These are phyloP conservation scores for Daedalea quercina DNA, from an alignment of 768 basidiomycete species.

Conservation along the genomic window DNA sequence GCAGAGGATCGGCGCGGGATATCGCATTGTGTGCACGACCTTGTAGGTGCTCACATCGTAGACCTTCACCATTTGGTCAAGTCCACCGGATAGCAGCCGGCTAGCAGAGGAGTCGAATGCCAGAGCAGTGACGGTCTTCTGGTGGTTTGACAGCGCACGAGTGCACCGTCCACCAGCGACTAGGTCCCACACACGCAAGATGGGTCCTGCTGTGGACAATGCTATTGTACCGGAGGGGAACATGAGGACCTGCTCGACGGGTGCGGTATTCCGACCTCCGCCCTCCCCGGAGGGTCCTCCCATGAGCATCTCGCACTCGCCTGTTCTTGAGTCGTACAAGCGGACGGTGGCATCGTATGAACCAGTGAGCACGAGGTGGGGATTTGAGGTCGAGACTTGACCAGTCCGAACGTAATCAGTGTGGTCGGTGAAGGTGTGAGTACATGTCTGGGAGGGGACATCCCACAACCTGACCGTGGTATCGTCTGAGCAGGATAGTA, in stretches of 20 bases:
- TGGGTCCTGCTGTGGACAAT: constrained; percentile 84
- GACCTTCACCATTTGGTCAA: constrained; percentile 98
- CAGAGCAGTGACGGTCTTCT: constrained; percentile 92
- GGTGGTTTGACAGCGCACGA: constrained; percentile 92
- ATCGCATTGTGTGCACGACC: constrained; percentile 98
- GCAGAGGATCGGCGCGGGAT: constrained; percentile 87
- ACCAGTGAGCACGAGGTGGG: constrained; percentile 82
- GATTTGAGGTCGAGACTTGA: constrained; percentile 75
- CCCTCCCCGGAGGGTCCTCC: constrained; percentile 28
- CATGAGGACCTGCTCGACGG: constrained; percentile 90
- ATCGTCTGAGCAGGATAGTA: constrained; percentile 95
- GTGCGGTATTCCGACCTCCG: constrained; percentile 36
- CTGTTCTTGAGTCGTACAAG: constrained; percentile 81
- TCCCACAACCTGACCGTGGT: constrained; percentile 94
- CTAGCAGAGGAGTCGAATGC: constrained; percentile 72
- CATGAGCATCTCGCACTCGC: constrained; percentile 82
- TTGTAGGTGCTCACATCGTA: constrained; percentile 93
- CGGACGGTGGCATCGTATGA: constrained; percentile 92
- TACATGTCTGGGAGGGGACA: constrained; percentile 78
- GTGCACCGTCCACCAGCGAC: constrained; percentile 86
- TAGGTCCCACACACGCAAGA: constrained; percentile 92
- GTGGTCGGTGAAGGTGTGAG: constrained; percentile 78
- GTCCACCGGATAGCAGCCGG: constrained; percentile 79
- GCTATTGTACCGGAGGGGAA: constrained; percentile 87
- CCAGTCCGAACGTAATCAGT: constrained; percentile 96